Conservation (phyloP, 345 rosid genomes). For the Ricinus communis region DNA sequence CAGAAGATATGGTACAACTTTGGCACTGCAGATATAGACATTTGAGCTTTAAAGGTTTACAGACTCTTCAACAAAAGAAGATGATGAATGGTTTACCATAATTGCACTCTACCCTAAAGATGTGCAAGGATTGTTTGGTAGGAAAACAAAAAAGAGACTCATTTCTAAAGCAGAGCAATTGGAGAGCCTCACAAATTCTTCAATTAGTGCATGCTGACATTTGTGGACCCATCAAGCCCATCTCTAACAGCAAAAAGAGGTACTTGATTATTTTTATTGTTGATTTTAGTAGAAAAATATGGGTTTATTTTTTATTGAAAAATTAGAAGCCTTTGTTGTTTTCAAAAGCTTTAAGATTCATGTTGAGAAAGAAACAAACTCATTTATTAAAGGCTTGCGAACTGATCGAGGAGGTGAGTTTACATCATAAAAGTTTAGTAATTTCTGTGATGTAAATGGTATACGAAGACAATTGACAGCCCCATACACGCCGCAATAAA, state of each 20-base stretch:
- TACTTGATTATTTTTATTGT: neutral
- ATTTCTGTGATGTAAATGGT: neutral
- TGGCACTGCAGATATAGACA: constrained; percentile 3
- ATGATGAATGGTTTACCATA: neutral
- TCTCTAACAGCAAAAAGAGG: neutral
- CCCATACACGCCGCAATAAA: neutral
- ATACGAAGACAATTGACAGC: neutral
- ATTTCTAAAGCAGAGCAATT: neutral
- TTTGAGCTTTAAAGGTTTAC: neutral
- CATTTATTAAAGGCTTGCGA: neutral
- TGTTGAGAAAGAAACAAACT: neutral
- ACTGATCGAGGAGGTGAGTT: no score
- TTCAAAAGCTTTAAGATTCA: neutral
- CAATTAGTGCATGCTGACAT: neutral
- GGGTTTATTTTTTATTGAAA: constrained; percentile 2
- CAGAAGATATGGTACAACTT: neutral
- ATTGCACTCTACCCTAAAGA: neutral
- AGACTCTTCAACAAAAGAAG: neutral
- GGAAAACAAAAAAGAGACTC: neutral
- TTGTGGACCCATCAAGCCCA: neutral
- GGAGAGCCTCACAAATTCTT: no score
- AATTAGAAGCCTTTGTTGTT: neutral
- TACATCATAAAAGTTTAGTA: neutral
- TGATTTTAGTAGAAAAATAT: neutral
- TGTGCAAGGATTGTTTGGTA: neutral